These are phyloP conservation scores for Chaetomium globosum DNA, from an alignment of 2,329 filamentous ascomycete genomes.

Conservation along the genomic window DNA sequence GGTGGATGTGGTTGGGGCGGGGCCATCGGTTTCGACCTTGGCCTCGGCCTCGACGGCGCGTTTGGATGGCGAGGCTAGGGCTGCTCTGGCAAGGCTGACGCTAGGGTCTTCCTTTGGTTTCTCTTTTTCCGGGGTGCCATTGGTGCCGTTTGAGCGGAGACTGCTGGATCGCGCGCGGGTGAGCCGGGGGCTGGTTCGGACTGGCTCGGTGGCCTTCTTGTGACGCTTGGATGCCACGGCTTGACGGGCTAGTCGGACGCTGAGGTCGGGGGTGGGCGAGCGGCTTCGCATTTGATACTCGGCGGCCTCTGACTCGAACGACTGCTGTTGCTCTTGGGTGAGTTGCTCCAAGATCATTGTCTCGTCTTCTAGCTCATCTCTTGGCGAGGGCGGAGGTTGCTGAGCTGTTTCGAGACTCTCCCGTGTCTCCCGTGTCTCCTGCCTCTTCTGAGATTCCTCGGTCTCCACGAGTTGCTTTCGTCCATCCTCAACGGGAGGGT, in stretches of 20 bases:
- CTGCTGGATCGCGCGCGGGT: slow-evolving; percentile 39
- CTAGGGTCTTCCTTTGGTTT: slow-evolving; percentile 38
- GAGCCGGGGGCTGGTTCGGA: slow-evolving; percentile 33
- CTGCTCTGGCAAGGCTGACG: slow-evolving; percentile 40
- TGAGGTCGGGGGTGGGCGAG: slow-evolving; percentile 34
- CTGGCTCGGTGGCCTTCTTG: slow-evolving; percentile 30
- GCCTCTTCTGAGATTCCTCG: not conserved
- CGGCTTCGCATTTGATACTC: slow-evolving; percentile 2
- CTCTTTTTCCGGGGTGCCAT: slow-evolving; percentile 34
- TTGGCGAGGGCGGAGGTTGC: not conserved
- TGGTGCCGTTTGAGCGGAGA: slow-evolving; percentile 35
- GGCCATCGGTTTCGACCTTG: slow-evolving; percentile 17
- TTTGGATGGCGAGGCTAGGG: slow-evolving; percentile 40
- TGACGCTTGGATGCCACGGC: slow-evolving; percentile 30
- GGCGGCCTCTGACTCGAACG: not conserved
- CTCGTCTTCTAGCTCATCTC: slow-evolving; percentile 21
- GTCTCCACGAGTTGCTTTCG: not conserved
- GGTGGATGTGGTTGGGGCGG: not conserved
- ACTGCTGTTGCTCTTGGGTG: slow-evolving; percentile 22
- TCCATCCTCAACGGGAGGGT: not conserved
- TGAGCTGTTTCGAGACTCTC: slow-evolving; percentile 1
- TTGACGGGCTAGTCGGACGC: slow-evolving; percentile 37
- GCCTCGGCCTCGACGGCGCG: not conserved
- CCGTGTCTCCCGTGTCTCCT: no score
- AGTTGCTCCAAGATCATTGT: slow-evolving; percentile 22